These are phyloP conservation scores for Rhizophora apiculata DNA, from an alignment of 345 rosid species.

Conservation along the genomic window DNA sequence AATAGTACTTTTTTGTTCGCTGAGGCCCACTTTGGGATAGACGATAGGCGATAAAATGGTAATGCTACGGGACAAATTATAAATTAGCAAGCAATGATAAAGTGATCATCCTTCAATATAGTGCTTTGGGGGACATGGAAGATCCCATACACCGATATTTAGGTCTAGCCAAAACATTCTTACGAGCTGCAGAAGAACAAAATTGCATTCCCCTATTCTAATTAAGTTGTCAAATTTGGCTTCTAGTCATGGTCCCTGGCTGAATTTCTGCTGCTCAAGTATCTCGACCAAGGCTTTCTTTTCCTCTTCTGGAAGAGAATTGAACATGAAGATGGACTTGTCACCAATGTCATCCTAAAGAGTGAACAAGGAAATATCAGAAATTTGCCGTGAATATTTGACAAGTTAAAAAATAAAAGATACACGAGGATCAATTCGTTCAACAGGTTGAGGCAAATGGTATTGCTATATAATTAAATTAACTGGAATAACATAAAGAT, in stretches of 20 bases:
- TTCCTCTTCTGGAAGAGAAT: slow-evolving; percentile 67
- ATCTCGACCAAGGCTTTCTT: slow-evolving; percentile 60
- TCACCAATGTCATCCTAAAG: slow-evolving; percentile 94
- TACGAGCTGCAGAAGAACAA: too few relatives aligned
- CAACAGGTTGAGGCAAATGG: background rate
- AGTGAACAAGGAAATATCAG: slow-evolving; percentile 19
- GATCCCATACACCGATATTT: too few relatives aligned
- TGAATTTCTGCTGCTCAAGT: slow-evolving; percentile 54
- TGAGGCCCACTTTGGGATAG: too few relatives aligned
- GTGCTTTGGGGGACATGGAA: too few relatives aligned
- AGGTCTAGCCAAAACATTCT: too few relatives aligned
- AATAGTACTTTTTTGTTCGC: too few relatives aligned
- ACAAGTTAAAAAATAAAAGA: background rate
- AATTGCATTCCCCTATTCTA: background rate
- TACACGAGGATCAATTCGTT: background rate
- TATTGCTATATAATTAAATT: background rate
- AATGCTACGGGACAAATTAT: too few relatives aligned
- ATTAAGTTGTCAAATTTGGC: slow-evolving; percentile 2
- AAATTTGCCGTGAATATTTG: background rate
- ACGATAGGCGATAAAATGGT: too few relatives aligned
- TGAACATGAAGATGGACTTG: slow-evolving; percentile 87
- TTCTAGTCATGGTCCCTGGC: slow-evolving; percentile 6
- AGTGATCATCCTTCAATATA: too few relatives aligned
- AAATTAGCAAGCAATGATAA: too few relatives aligned
- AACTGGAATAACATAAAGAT: background rate